Base-by-base conservation (phyloP, 306 rosid genomes). In the Prunus fruticosa region DNA sequence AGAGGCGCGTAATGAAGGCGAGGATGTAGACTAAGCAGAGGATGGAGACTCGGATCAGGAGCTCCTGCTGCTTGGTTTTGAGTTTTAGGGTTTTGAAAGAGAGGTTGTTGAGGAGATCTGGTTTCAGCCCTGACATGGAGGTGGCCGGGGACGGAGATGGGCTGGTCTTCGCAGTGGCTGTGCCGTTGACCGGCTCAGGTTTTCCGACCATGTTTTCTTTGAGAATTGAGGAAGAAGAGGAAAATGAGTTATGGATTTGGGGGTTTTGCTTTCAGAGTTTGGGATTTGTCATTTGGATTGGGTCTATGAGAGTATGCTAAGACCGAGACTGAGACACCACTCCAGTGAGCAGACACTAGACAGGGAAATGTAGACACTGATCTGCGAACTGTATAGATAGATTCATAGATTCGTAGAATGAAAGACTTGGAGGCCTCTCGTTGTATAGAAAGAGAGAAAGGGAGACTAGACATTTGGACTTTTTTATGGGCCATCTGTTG, bases 51-150 rank as follows among this genome's bases (percentile, higher is more conserved):
- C 99, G 98, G 86, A 96, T 80, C 68, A 96, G 93, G 3, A 96
- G 96, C 84, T 96, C 99, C 70, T 96, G 97, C 43, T 96, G 98
- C 86, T 96, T 96, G 10, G 98, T 96, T 67, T 96, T 96, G 12
- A 96, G 91, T 78, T 91, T 96, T 18, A 95, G 51, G 75, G 86
- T 74, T 86, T 92, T 89, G 77, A 85, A 64, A 0, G 90, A 68
- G 49, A 88, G 27, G 61, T 16, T 72, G 52, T 13, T 45, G 11
- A 77, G 70, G 53, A 88, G 90, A 91, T 87, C 92, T 52, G 86
- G 73, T 30, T 85, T 80, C 11, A 75, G 43, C 1, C 78, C 43
- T 67, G 76, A 57, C 71, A 66, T 50, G n/a, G 65, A 23, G 25
- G n/a, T 12, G 34, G 18, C 19, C 1, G 4, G 65, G 65, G 65